phyloP scores from a whole-genome alignment of 1,284 basidiomycete species.

The Volvariella volvacea region DNA sequence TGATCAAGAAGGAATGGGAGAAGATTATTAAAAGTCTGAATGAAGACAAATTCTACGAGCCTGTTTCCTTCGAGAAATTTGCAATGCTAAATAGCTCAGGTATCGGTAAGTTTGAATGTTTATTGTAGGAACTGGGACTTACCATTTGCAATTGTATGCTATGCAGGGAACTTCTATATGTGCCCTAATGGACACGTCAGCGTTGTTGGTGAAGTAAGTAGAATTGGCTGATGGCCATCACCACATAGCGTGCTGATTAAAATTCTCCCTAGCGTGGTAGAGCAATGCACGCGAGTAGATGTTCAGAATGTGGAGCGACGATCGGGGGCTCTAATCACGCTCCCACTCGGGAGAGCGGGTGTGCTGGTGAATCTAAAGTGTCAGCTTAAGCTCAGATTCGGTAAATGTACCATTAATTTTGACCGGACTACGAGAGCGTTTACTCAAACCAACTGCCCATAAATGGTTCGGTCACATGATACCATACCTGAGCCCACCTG shows the following conservation, averaged over 20 bases:
- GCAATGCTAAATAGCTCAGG: constrained; percentile 38
- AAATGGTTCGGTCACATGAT: too few species aligned
- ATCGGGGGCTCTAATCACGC: constrained; percentile 4
- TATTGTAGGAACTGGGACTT: too few species aligned
- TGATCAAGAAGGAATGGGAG: constrained; percentile 24
- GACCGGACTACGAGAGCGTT: too few species aligned
- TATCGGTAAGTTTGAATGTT: constrained; percentile 30
- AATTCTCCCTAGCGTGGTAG: constrained; percentile 5
- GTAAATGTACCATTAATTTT: too few species aligned
- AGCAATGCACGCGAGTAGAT: constrained; percentile 4
- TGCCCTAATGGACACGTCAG: constrained; percentile 50
- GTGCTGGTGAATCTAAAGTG: too few species aligned
- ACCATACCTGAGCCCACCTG: too few species aligned
- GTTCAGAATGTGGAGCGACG: constrained; percentile 6
- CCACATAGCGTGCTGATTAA: too few species aligned
- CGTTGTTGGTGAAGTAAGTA: constrained; percentile 35
- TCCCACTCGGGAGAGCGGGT: too few species aligned
- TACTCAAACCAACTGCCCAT: too few species aligned
- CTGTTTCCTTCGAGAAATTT: constrained; percentile 39
- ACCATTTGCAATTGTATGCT: neutral
- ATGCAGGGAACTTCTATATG: constrained; percentile 41
- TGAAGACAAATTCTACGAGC: constrained; percentile 24
- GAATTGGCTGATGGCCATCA: too few species aligned
- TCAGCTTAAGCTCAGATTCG: too few species aligned
- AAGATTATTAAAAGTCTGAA: constrained; percentile 21